These are phyloP conservation scores for Trichosporon inkin DNA, from an alignment of 1,284 basidiomycete species.

Conservation along the genomic window DNA sequence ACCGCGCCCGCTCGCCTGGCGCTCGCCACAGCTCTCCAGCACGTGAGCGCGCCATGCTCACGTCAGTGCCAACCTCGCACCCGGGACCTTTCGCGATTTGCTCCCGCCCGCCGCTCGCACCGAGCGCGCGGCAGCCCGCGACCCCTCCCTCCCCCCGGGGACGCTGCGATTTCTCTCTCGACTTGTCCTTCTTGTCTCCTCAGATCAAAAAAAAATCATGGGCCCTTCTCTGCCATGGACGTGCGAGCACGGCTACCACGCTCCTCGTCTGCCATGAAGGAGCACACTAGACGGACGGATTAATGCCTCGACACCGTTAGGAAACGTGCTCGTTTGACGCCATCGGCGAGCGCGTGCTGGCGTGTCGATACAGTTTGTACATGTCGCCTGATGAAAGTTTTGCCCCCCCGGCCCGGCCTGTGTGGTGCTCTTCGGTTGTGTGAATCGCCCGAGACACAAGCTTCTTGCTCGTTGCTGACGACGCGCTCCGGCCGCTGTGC, in stretches of 20 bases:
- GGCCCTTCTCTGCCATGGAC: slow-evolving; percentile 35
- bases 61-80: background rate
- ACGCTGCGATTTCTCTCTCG: slow-evolving; percentile 3
- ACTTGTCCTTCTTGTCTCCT: slow-evolving; percentile 22
- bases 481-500: background rate
- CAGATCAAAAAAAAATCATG: slow-evolving; percentile 35
- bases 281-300: slow-evolving; percentile 49
- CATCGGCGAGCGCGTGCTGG: slow-evolving; percentile 34
- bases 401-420: background rate
- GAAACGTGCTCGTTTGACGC: slow-evolving; percentile 32
- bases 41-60: background rate
- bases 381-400: background rate
- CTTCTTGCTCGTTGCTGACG: background rate
- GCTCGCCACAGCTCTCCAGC: background rate
- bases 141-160: too few relatives aligned
- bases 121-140: background rate
- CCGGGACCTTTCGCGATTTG: slow-evolving; percentile 1
- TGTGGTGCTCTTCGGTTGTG: background rate
- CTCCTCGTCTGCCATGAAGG: slow-evolving; percentile 17
- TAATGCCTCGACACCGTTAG: slow-evolving; percentile 49
- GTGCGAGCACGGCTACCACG: slow-evolving; percentile 11
- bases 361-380: slow-evolving; percentile 41
- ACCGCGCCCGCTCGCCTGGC: too few relatives aligned
- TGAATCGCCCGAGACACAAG: background rate
- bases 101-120: slow-evolving; percentile 4